Evolutionary conservation across 495 filamentous ascomycete species (phyloP).

Genomic region (Rhizodiscina lignyota): DNA sequence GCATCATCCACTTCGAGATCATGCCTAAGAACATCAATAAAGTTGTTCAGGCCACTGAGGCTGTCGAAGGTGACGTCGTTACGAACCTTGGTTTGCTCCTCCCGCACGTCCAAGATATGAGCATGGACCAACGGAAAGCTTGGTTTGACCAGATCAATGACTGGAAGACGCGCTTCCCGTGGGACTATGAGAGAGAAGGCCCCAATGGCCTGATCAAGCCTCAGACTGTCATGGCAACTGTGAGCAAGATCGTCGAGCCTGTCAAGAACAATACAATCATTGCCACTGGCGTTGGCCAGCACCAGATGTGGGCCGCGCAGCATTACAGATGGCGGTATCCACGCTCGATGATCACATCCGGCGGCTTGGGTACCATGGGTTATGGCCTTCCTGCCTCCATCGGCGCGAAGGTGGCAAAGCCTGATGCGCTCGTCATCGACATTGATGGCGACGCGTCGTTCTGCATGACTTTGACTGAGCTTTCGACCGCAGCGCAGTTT

Average conservation of each 20-base stretch:
- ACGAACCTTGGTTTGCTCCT: constrained; percentile 57
- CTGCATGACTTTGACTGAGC: constrained; percentile 85
- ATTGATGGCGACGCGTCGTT: constrained; percentile 97
- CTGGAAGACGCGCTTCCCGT: constrained; percentile 78
- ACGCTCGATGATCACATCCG: constrained; percentile 78
- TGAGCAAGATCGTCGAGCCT: constrained; percentile 54
- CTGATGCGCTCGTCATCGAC: constrained; percentile 75
- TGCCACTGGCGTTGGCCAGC: constrained; percentile 82
- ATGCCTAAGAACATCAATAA: constrained; percentile 83
- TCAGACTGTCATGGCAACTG: constrained; percentile 67
- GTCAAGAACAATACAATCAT: constrained; percentile 72
- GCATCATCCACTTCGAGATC: constrained; percentile 69
- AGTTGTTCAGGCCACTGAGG: constrained; percentile 67
- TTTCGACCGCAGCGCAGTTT: constrained; percentile 81
- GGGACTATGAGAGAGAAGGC: constrained; percentile 58
- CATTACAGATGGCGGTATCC: constrained; percentile 84
- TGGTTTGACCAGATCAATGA: constrained; percentile 79
- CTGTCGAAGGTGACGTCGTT: constrained; percentile 57
- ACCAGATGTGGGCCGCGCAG: constrained; percentile 96
- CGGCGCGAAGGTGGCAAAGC: constrained; percentile 79
- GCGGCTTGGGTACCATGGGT: constrained; percentile 90
- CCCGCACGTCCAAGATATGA: constrained; percentile 44
- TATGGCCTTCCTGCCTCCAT: constrained; percentile 86
- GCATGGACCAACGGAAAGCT: constrained; percentile 40
- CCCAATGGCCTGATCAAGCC: constrained; percentile 67